Evolutionary conservation across 139 green algal species (phyloP).

Genomic region (Dunaliella primolecta): DNA sequence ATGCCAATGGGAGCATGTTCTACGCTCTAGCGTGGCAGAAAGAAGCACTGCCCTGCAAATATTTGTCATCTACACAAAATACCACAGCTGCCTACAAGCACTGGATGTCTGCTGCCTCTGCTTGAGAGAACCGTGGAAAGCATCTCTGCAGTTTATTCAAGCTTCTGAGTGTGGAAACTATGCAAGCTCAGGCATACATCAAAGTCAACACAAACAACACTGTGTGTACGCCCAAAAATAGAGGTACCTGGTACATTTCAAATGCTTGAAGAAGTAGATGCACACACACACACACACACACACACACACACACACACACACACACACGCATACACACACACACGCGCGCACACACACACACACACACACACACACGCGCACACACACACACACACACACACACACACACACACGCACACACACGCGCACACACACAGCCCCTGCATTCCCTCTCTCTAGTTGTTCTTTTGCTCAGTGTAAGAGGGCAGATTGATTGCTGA

Average conservation of each 20-base stretch:
- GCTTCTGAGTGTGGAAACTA: background rate
- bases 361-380: background rate
- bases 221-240: background rate
- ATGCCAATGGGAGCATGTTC: no score
- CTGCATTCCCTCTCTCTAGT: background rate
- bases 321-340: background rate
- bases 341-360: background rate
- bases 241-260: background rate
- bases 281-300: background rate
- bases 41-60: no score
- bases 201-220: background rate
- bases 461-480: no score
- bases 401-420: background rate
- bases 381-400: background rate
- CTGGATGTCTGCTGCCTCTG: no score
- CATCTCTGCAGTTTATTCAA: background rate
- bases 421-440: background rate
- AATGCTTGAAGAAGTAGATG: background rate
- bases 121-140: background rate
- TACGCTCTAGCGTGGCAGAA: no score
- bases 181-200: background rate
- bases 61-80: no score
- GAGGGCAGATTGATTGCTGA: no score
- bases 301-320: background rate
- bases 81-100: no score